phyloP scores from a whole-genome alignment of 768 basidiomycete species.

The Boletus rufocinnamomeus region DNA sequence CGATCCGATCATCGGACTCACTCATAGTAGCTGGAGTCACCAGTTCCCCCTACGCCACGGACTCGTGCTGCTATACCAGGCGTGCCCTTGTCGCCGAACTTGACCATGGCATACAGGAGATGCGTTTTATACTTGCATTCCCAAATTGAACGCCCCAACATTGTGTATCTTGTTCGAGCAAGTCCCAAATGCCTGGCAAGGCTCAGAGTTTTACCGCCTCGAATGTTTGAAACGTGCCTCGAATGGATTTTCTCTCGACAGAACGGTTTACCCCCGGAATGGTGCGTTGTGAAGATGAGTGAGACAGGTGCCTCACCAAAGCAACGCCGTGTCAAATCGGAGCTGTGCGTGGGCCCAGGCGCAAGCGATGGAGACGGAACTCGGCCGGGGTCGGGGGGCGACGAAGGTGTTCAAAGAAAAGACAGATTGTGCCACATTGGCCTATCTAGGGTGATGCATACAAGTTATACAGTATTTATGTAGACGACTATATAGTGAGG shows the following conservation, averaged over 20 bases:
- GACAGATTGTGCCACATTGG: neutral
- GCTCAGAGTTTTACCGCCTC: neutral
- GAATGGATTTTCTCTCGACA: constrained; percentile 8
- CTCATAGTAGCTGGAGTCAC: neutral
- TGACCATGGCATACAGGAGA: neutral
- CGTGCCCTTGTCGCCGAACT: neutral
- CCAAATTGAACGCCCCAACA: neutral
- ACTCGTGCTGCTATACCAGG: neutral
- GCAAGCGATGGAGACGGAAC: neutral
- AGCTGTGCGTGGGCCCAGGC: neutral
- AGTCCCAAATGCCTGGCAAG: neutral
- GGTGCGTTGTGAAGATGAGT: constrained; percentile 1
- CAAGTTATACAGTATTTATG: no score
- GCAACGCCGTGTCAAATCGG: neutral
- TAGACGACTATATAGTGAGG: constrained; percentile 5
- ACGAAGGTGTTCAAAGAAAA: no score
- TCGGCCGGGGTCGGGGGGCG: neutral
- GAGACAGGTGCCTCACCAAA: neutral
- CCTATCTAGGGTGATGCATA: neutral
- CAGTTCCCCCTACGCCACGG: neutral
- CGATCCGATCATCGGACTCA: neutral
- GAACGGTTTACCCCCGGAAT: constrained; percentile 5
- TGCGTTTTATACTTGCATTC: no score
- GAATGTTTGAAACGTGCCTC: neutral
- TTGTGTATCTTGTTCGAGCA: neutral